These are phyloP conservation scores for Diplodia mutila DNA, from an alignment of 2,329 filamentous ascomycete genomes.

Conservation along the genomic window DNA sequence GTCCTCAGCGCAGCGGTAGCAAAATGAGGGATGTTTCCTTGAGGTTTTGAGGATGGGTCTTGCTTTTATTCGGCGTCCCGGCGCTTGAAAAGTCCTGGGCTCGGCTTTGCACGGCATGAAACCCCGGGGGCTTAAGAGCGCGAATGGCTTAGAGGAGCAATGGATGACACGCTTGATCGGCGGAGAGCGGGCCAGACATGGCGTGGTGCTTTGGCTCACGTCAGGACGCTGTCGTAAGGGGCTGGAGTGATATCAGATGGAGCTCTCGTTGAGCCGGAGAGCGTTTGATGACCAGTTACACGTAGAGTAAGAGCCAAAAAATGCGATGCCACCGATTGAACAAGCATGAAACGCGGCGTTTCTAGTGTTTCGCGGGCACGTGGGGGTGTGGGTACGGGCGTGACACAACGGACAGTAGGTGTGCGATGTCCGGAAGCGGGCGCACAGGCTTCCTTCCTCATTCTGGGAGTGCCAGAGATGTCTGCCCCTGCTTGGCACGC, in stretches of 20 bases:
- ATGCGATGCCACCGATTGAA: background rate
- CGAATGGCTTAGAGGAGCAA: conserved; percentile 1
- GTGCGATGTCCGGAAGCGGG: too few species aligned
- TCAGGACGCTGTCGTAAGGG: background rate
- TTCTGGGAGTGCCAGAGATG: too few species aligned
- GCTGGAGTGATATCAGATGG: conserved; percentile 1
- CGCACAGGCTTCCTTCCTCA: too few species aligned
- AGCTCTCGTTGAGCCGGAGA: conserved; percentile 10
- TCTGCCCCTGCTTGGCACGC: conserved; percentile 18
- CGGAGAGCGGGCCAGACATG: background rate
- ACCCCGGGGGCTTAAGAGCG: background rate
- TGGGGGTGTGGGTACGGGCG: background rate
- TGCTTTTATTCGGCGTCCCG: conserved; percentile 23
- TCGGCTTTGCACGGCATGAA: conserved; percentile 17
- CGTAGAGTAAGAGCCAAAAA: conserved; percentile 20
- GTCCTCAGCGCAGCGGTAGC: conserved; percentile 71
- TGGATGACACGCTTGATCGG: background rate
- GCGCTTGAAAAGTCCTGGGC: conserved; percentile 20
- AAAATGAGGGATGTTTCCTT: conserved; percentile 40
- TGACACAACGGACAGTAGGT: background rate
- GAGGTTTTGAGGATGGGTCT: conserved; percentile 12
- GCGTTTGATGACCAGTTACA: conserved; percentile 23
- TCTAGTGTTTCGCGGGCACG: background rate
- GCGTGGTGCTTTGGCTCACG: background rate
- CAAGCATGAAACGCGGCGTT: conserved; percentile 16